Evolutionary conservation across 129 eudicot genomes (phyloP).

Genomic region (Chrysanthemum makinoi): DNA sequence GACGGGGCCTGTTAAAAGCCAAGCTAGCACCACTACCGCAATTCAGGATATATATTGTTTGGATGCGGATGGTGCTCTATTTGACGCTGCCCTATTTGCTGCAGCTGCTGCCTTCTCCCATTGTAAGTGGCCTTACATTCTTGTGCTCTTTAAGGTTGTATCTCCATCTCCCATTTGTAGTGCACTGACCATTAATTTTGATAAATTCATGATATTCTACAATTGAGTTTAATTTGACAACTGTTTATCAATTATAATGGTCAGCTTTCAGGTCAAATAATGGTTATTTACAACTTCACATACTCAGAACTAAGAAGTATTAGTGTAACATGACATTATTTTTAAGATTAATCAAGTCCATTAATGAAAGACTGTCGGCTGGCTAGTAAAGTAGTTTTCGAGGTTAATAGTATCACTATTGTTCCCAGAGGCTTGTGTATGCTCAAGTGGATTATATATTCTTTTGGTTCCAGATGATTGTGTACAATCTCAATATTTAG

Average conservation of each 20-base stretch:
- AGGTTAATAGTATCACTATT: slow-evolving; percentile 13
- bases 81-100: slow-evolving; percentile 88
- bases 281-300: slow-evolving; percentile 13
- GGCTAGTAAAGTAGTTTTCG: slow-evolving; percentile 3
- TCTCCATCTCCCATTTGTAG: too few species aligned
- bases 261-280: slow-evolving; percentile 3
- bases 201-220: neutral
- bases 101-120: slow-evolving; percentile 87
- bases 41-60: slow-evolving; percentile 95
- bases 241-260: neutral
- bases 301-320: neutral
- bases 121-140: slow-evolving; percentile 49
- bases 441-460: neutral
- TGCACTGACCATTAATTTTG: too few species aligned
- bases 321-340: neutral
- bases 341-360: neutral
- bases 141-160: neutral
- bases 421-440: neutral
- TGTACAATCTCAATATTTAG: neutral
- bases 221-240: neutral
- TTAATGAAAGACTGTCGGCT: neutral
- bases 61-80: slow-evolving; percentile 97
- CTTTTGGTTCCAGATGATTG: slow-evolving; percentile 2
- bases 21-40: too few species aligned
- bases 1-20: too few species aligned